A percentile compares a stretch with the other conserved stretches of the same genome.
Conservation (phyloP, 2,329 filamentous ascomycete genomes). For the Mycogone perniciosa region DNA sequence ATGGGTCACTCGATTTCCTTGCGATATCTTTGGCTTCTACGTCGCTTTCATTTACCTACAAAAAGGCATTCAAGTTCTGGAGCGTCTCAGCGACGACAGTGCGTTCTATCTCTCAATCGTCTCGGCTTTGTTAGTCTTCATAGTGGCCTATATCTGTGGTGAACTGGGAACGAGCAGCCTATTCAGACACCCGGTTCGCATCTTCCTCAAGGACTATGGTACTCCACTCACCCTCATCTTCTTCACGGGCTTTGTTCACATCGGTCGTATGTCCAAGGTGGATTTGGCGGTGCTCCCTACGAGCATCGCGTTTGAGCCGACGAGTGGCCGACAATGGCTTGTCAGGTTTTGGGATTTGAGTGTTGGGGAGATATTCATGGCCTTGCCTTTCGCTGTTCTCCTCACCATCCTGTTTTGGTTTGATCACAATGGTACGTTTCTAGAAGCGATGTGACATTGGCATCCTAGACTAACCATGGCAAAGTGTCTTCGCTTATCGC, state of each 20-base stretch:
- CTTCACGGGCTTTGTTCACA: conserved; percentile 83
- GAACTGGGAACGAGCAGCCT: conserved; percentile 63
- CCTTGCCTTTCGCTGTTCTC: conserved; percentile 78
- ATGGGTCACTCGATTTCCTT: conserved; percentile 86
- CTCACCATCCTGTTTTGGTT: conserved; percentile 85
- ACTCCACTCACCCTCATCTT: conserved; percentile 78
- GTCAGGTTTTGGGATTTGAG: conserved; percentile 75
- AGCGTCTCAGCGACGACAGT: conserved; percentile 59
- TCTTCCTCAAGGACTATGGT: conserved; percentile 86
- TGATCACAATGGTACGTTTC: conserved; percentile 68
- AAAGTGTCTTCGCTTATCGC: conserved; percentile 74
- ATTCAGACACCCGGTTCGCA: conserved; percentile 67
- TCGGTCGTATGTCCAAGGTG: conserved; percentile 72
- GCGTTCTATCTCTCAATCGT: conserved; percentile 75
- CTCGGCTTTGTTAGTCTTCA: conserved; percentile 70
- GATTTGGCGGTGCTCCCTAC: conserved; percentile 67
- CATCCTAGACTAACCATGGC: conserved; percentile 3
- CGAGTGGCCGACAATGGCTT: conserved; percentile 66
- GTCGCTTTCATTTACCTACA: conserved; percentile 88
- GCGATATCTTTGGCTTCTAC: conserved; percentile 92
- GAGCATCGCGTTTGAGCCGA: conserved; percentile 72
- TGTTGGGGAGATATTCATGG: conserved; percentile 69
- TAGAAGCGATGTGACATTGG: not conserved
- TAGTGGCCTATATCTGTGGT: conserved; percentile 67
- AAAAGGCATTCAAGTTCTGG: conserved; percentile 82